These are phyloP conservation scores for Tetracladium marchalianum DNA, from an alignment of 495 filamentous ascomycete genomes.

Conservation along the genomic window DNA sequence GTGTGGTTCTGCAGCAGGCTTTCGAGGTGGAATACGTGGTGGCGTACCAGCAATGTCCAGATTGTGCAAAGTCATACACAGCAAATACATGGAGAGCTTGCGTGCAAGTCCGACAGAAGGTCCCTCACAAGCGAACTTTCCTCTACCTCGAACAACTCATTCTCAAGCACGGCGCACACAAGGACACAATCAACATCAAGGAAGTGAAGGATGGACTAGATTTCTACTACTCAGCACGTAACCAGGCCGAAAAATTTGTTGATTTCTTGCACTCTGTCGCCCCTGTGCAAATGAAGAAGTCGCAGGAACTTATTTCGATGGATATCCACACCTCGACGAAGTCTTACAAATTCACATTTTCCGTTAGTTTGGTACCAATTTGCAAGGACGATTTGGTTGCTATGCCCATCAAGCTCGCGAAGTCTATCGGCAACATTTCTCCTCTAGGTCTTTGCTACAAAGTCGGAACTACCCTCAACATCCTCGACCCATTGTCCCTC, in stretches of 20 bases:
- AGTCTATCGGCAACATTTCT: constrained; percentile 73
- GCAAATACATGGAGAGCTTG: constrained; percentile 81
- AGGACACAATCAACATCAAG: constrained; percentile 93
- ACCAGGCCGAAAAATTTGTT: constrained; percentile 86
- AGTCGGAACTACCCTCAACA: constrained; percentile 81
- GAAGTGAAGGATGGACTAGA: constrained; percentile 90
- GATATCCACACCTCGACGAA: constrained; percentile 86
- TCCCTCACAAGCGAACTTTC: constrained; percentile 95
- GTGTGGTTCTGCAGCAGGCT: constrained; percentile 82
- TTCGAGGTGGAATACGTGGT: constrained; percentile 93
- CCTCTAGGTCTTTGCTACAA: constrained; percentile 75
- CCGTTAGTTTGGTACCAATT: constrained; percentile 76
- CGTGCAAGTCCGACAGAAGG: constrained; percentile 93
- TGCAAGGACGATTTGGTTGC: constrained; percentile 96
- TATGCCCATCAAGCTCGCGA: constrained; percentile 81
- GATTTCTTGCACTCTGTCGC: constrained; percentile 79
- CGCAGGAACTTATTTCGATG: constrained; percentile 83
- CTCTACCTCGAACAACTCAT: constrained; percentile 94
- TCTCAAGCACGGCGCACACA: constrained; percentile 83
- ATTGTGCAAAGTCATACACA: constrained; percentile 90
- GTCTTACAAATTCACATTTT: constrained; percentile 87
- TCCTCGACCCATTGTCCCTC: constrained; percentile 84
- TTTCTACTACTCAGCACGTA: constrained; percentile 83
- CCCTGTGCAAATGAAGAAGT: constrained; percentile 72
- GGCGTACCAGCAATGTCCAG: constrained; percentile 78